These are phyloP conservation scores for Filobasidium floriforme DNA, from an alignment of 768 basidiomycete genomes.

Conservation along the genomic window DNA sequence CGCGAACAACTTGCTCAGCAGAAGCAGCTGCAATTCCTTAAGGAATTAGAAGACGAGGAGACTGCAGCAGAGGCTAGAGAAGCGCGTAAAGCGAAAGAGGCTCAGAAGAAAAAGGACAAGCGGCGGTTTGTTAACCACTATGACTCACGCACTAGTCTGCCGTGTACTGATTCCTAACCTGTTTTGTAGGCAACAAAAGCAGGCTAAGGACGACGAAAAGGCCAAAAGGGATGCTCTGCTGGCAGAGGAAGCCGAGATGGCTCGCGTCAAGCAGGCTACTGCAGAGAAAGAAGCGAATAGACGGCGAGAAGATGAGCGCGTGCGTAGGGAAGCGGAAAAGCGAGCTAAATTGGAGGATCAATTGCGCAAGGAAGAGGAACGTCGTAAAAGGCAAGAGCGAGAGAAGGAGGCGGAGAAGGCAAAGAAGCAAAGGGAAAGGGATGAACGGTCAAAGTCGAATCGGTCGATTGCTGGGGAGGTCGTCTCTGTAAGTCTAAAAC, in stretches of 20 bases:
- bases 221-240: slow-evolving; percentile 74
- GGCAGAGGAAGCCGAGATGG: slow-evolving; percentile 73
- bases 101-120: slow-evolving; percentile 99
- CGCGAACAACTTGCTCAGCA: slow-evolving; percentile 95
- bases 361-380: slow-evolving; percentile 72
- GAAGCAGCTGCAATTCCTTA: slow-evolving; percentile 81
- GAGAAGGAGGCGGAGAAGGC: slow-evolving; percentile 65
- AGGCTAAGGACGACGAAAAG: slow-evolving; percentile 84
- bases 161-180: slow-evolving; percentile 11
- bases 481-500: slow-evolving; percentile 47
- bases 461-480: slow-evolving; percentile 65
- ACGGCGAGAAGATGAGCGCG: slow-evolving; percentile 80
- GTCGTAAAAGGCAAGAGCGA: slow-evolving; percentile 52
- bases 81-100: slow-evolving; percentile 82
- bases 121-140: slow-evolving; percentile 59
- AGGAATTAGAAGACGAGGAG: slow-evolving; percentile 93
- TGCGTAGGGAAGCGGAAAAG: slow-evolving; percentile 60
- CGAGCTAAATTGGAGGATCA: slow-evolving; percentile 48
- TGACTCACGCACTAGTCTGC: not conserved
- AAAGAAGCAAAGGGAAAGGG: slow-evolving; percentile 45
- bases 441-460: slow-evolving; percentile 50
- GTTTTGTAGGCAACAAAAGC: slow-evolving; percentile 68
- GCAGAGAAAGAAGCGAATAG: slow-evolving; percentile 72
- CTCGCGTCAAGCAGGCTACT: slow-evolving; percentile 65
- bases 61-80: slow-evolving; percentile 76